These are phyloP conservation scores for Trichopus zeylanicus DNA, from an alignment of 116 monocot genomes.

Conservation along the genomic window DNA sequence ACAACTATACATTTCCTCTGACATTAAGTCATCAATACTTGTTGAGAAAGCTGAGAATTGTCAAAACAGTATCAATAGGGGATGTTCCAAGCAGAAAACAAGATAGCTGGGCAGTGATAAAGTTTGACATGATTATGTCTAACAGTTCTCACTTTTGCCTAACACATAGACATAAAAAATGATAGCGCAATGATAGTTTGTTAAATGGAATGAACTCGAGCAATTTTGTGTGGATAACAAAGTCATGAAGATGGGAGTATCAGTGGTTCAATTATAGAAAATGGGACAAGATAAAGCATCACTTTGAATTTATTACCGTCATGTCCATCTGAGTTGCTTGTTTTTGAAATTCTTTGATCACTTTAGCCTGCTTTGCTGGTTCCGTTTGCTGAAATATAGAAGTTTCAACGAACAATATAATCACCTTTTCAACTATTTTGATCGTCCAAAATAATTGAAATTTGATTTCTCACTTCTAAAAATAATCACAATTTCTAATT, in stretches of 20 bases:
- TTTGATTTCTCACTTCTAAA: not conserved
- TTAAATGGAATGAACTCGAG: not conserved
- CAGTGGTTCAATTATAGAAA: not conserved
- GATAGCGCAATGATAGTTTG: not conserved
- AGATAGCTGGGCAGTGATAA: too few species aligned
- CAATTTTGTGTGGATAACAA: not conserved
- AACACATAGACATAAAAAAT: too few species aligned
- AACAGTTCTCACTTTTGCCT: too few species aligned
- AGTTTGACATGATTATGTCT: too few species aligned
- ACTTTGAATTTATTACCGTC: constrained; percentile 35
- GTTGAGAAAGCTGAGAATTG: too few species aligned
- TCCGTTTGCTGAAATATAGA: constrained; percentile 54
- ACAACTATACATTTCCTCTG: too few species aligned
- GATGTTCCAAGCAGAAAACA: too few species aligned
- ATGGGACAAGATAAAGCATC: not conserved
- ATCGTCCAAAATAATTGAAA: not conserved
- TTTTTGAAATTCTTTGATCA: constrained; percentile 62
- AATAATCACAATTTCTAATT: constrained; percentile 1
- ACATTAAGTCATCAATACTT: too few species aligned
- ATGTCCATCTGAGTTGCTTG: constrained; percentile 66
- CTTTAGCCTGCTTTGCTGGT: constrained; percentile 49
- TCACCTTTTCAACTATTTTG: not conserved
- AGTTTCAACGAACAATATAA: not conserved
- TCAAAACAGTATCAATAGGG: too few species aligned
- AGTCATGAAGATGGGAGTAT: not conserved